Evolutionary conservation across 2,329 filamentous ascomycete species (phyloP).

Genomic region (Dactylellina sp.): DNA sequence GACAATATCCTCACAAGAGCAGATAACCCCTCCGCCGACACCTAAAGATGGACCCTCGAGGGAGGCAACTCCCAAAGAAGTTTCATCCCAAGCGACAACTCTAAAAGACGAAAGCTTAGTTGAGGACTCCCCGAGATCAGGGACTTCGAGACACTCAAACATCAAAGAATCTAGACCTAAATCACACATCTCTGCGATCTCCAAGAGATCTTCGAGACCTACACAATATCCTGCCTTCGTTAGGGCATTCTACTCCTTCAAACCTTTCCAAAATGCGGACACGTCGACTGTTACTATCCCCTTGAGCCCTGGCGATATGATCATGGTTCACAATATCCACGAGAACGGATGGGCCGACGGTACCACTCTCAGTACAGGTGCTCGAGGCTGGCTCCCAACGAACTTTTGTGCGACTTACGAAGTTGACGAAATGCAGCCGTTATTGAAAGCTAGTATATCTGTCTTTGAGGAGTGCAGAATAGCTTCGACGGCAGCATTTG

Average conservation of each 20-base stretch:
- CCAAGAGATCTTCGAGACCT: slow-evolving; percentile 35
- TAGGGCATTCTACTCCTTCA: slow-evolving; percentile 92
- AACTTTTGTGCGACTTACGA: slow-evolving; percentile 98
- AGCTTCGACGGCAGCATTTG: slow-evolving; percentile 55
- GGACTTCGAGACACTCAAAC: not conserved
- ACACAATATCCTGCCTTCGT: slow-evolving; percentile 71
- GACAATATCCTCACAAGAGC: slow-evolving; percentile 52
- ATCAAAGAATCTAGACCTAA: slow-evolving; percentile 32
- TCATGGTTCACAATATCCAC: slow-evolving; percentile 95
- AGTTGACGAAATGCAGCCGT: slow-evolving; percentile 82
- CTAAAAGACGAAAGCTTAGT: slow-evolving; percentile 8
- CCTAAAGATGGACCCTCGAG: slow-evolving; percentile 53
- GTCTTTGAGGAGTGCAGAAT: slow-evolving; percentile 60
- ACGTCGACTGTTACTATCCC: slow-evolving; percentile 84
- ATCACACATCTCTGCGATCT: slow-evolving; percentile 37
- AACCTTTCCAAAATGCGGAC: slow-evolving; percentile 79
- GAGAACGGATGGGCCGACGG: slow-evolving; percentile 99
- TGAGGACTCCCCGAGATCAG: not conserved
- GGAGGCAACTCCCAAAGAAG: slow-evolving; percentile 32
- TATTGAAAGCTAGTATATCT: slow-evolving; percentile 74
- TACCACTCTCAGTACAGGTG: slow-evolving; percentile 84
- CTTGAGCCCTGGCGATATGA: slow-evolving; percentile 88
- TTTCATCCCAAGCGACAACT: not conserved
- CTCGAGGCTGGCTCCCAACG: slow-evolving; percentile 93
- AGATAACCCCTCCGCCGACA: slow-evolving; percentile 55